A percentile compares a stretch with the other conserved stretches of the same genome.
These are phyloP conservation scores for Cokeromyces recurvatus DNA, from an alignment of 371 early-diverging fungal species.

Conservation along the genomic window DNA sequence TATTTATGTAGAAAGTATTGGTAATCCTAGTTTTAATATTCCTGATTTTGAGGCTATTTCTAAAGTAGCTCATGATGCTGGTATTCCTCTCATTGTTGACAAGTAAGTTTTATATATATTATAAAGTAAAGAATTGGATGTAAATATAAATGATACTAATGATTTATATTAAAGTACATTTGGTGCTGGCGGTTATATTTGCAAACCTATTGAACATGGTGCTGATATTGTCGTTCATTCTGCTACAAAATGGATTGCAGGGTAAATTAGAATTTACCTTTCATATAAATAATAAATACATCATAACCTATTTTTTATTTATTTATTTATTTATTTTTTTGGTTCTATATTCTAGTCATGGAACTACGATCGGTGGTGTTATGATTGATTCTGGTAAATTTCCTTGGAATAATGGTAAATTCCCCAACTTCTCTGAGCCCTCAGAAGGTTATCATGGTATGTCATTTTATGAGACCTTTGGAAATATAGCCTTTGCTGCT, in stretches of 20 bases:
- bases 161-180: slow-evolving; percentile 76
- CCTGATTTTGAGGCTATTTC: slow-evolving; percentile 82
- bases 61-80: slow-evolving; percentile 71
- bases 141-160: too few species aligned
- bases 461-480: slow-evolving; percentile 77
- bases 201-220: slow-evolving; percentile 81
- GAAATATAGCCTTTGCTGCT: slow-evolving; percentile 62
- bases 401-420: slow-evolving; percentile 81
- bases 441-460: slow-evolving; percentile 80
- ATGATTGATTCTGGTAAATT: slow-evolving; percentile 77
- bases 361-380: slow-evolving; percentile 79
- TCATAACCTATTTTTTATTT: not conserved
- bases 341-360: slow-evolving; percentile 59
- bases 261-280: slow-evolving; percentile 23
- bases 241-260: slow-evolving; percentile 89
- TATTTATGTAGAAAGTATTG: slow-evolving; percentile 80
- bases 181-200: slow-evolving; percentile 87
- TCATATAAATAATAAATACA: too few species aligned
- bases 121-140: too few species aligned
- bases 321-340: not conserved
- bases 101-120: not conserved
- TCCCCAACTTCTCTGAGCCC: slow-evolving; percentile 82
- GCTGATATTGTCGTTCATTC: slow-evolving; percentile 90
- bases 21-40: slow-evolving; percentile 79
- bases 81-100: slow-evolving; percentile 85